Evolutionary conservation across 352 stramenopile species (phyloP).

Genomic region (Nannochloropsis limnetica): DNA sequence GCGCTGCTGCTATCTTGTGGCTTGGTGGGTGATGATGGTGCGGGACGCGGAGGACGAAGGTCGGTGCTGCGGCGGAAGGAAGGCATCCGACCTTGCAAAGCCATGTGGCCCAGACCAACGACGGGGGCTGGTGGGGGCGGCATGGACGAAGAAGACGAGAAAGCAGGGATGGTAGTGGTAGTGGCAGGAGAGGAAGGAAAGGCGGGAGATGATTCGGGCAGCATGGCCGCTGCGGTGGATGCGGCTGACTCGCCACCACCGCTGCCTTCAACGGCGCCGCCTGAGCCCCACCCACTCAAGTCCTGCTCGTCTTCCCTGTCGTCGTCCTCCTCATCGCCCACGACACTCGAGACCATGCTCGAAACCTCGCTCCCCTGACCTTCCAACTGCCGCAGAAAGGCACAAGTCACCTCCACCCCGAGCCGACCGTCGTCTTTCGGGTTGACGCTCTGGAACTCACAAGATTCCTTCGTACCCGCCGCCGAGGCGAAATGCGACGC

Average conservation of each 20-base stretch:
- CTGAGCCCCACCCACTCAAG: neutral
- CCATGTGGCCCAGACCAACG: neutral
- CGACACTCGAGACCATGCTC: neutral
- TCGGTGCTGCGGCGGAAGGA: neutral
- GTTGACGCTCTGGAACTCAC: constrained; percentile 18
- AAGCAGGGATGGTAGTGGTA: neutral
- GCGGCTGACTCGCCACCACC: neutral
- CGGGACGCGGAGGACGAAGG: neutral
- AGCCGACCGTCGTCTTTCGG: neutral
- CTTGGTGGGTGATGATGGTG: neutral
- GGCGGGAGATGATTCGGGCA: neutral
- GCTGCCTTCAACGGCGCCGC: neutral
- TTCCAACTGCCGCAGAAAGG: neutral
- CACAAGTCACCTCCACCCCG: neutral
- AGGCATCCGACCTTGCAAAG: too few species aligned
- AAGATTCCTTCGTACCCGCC: constrained; percentile 14
- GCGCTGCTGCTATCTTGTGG: neutral
- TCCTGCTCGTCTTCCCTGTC: neutral
- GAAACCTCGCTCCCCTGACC: constrained; percentile 5
- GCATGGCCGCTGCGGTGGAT: neutral
- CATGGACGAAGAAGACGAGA: neutral
- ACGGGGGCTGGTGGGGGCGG: neutral
- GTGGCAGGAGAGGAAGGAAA: neutral
- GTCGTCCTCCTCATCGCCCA: neutral
- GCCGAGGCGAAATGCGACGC: neutral